Evolutionary conservation across 805 yeast genomes (phyloP).

Genomic region (Candida patagonica): DNA sequence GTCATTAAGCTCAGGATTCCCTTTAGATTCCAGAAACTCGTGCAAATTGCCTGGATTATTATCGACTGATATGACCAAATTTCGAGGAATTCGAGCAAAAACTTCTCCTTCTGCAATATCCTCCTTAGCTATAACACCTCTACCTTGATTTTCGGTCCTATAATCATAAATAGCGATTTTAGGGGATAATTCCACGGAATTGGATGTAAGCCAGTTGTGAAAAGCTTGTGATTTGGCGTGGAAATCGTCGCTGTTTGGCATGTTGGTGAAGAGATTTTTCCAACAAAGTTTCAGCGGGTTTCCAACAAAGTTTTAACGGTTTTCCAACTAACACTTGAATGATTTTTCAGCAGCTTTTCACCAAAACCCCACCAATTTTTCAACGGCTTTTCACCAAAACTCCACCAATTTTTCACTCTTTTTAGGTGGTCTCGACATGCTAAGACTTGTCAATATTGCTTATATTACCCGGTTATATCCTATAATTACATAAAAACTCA

Average conservation of each 20-base stretch:
- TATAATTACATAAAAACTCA: too few relatives aligned
- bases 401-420: neutral
- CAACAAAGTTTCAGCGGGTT: neutral
- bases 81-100: conserved; percentile 61
- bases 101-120: conserved; percentile 55
- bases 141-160: conserved; percentile 53
- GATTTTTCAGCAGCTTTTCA: neutral
- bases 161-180: conserved; percentile 55
- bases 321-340: neutral
- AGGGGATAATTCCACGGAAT: conserved; percentile 35
- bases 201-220: conserved; percentile 12
- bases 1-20: conserved; percentile 5
- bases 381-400: neutral
- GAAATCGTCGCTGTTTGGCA: conserved; percentile 4
- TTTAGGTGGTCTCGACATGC: too few relatives aligned
- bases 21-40: conserved; percentile 18
- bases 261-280: neutral
- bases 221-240: conserved; percentile 7
- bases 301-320: neutral
- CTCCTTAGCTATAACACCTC: conserved; percentile 61
- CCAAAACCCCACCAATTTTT: neutral
- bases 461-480: too few relatives aligned
- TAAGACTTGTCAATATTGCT: too few relatives aligned
- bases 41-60: conserved; percentile 34
- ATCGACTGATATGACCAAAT: conserved; percentile 46